Percentiles rank a stretch among this genome's conserved stretches.
Evolutionary conservation across 1,284 basidiomycete species (phyloP).

Genomic region (Tilletia walkeri): DNA sequence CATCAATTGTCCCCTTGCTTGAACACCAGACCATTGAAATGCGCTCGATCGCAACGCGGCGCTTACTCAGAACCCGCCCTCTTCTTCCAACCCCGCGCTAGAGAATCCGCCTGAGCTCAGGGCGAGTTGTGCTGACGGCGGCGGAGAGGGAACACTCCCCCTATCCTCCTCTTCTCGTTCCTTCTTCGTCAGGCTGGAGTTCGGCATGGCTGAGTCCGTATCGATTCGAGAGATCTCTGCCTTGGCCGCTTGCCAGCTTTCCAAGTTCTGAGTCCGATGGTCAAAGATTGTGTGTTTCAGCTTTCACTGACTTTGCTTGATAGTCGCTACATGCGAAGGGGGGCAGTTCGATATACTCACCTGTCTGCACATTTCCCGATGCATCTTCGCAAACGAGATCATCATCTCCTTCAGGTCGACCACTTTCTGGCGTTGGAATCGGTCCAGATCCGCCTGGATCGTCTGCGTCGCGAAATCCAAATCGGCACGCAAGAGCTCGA

Average conservation of each 20-base stretch:
- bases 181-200: slow-evolving; percentile 33
- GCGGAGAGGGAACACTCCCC: background rate
- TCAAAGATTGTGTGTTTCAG: too few species aligned
- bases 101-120: background rate
- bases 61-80: background rate
- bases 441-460: slow-evolving; percentile 94
- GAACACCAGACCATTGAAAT: too few species aligned
- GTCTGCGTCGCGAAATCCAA: slow-evolving; percentile 92
- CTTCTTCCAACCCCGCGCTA: background rate
- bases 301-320: too few species aligned
- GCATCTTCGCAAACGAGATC: slow-evolving; percentile 81
- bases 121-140: background rate
- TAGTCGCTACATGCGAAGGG: background rate
- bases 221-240: slow-evolving; percentile 83
- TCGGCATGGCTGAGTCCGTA: slow-evolving; percentile 37
- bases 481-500: slow-evolving; percentile 58
- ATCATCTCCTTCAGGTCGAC: slow-evolving; percentile 89
- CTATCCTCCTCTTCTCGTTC: background rate
- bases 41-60: too few species aligned
- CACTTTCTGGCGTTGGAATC: slow-evolving; percentile 98
- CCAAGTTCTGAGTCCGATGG: slow-evolving; percentile 70
- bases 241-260: slow-evolving; percentile 94
- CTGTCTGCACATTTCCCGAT: slow-evolving; percentile 93
- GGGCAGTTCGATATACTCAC: slow-evolving; percentile 58
- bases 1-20: too few species aligned